phyloP scores from a whole-genome alignment of 176 grass and related monocot genomes.

The Triticum dicoccoides region DNA sequence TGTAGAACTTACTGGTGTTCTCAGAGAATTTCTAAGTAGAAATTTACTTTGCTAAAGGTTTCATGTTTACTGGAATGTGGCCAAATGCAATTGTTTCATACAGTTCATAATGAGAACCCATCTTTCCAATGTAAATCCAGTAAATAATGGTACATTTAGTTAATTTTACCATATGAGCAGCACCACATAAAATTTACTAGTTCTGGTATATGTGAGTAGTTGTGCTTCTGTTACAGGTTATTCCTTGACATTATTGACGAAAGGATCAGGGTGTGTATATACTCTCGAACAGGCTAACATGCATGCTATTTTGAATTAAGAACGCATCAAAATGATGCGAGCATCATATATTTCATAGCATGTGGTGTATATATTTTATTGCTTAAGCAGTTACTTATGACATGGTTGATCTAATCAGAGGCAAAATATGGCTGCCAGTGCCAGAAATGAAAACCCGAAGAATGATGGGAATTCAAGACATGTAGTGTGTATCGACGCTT shows the following conservation, averaged over 20 bases:
- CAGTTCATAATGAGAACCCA: neutral
- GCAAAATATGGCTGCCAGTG: conserved; percentile 25
- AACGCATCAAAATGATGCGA: neutral
- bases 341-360: neutral
- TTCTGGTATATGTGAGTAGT: conserved; percentile 1
- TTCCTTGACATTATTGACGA: neutral
- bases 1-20: neutral
- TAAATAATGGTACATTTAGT: neutral
- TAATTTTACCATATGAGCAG: neutral
- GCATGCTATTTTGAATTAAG: neutral
- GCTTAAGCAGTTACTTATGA: neutral
- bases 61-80: neutral
- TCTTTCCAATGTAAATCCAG: neutral
- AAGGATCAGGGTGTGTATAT: neutral
- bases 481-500: conserved; percentile 38
- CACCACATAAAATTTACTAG: neutral
- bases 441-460: conserved; percentile 43
- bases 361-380: neutral
- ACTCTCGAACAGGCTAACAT: neutral
- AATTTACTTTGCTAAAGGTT: neutral
- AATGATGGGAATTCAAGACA: conserved; percentile 48
- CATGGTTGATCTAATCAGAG: conserved; percentile 35
- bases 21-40: neutral
- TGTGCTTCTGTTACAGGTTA: neutral
- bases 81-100: neutral